phyloP scores from a whole-genome alignment of 805 yeast species.

The Ogataea siamensis region DNA sequence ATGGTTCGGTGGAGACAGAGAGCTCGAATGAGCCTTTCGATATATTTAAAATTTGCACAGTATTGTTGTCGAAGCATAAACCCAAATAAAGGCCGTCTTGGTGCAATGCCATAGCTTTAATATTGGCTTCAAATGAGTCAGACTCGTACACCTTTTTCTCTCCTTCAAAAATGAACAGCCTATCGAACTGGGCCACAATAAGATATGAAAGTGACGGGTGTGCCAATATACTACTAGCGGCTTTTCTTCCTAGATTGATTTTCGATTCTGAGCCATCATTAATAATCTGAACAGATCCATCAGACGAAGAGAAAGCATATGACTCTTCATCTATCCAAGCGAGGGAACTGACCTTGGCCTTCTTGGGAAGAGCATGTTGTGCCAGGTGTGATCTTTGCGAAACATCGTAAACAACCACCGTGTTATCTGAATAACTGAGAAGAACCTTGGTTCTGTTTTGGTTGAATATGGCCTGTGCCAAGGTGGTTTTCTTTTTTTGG shows the following conservation, averaged over 20 bases:
- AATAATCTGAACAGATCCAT: conserved; percentile 6
- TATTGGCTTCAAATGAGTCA: conserved; percentile 5
- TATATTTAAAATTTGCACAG: conserved; percentile 40
- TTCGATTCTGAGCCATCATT: conserved; percentile 4
- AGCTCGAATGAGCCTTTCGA: conserved; percentile 38
- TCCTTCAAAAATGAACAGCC: conserved; percentile 11
- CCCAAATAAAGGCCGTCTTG: conserved; percentile 39
- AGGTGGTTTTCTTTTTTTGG: conserved; percentile 9
- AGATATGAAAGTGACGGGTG: conserved; percentile 16
- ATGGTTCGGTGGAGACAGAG: conserved; percentile 23
- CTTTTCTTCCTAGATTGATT: conserved; percentile 7
- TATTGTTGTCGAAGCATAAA: conserved; percentile 35
- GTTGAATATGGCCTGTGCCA: conserved; percentile 6
- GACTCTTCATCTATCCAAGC: conserved; percentile 13
- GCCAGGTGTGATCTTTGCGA: background rate
- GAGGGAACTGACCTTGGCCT: conserved; percentile 8
- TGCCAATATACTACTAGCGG: conserved; percentile 8
- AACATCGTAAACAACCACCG: conserved; percentile 4
- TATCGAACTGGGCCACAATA: conserved; percentile 16
- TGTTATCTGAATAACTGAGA: conserved; percentile 14
- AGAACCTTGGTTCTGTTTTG: conserved; percentile 4
- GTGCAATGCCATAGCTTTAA: conserved; percentile 28
- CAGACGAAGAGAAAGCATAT: conserved; percentile 8
- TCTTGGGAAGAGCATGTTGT: conserved; percentile 8
- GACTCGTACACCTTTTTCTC: conserved; percentile 9